phyloP scores from a whole-genome alignment of 305 asterid species.

The Rubia tinctorum region DNA sequence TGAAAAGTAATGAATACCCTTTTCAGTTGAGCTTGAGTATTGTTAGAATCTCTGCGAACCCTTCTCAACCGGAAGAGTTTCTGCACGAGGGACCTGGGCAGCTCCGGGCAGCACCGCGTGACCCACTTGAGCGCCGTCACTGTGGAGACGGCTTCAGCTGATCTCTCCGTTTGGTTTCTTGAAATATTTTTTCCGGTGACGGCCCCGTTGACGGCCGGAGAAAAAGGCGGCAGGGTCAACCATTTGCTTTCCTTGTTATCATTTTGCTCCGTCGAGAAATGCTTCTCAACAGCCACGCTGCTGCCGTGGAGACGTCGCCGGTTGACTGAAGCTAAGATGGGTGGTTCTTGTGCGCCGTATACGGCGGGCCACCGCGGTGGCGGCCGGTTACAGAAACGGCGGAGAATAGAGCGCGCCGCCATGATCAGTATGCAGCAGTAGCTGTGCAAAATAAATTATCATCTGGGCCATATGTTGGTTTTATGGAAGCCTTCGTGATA shows the following conservation, averaged over 20 bases:
- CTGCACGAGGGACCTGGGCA: conserved; percentile 76
- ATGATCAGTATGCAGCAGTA: conserved; percentile 24
- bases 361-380: conserved; percentile 32
- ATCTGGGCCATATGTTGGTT: not conserved
- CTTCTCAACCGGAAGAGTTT: conserved; percentile 83
- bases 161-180: conserved; percentile 22
- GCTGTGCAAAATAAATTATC: not conserved
- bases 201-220: conserved; percentile 47
- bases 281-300: conserved; percentile 21
- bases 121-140: conserved; percentile 82
- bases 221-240: conserved; percentile 65
- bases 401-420: conserved; percentile 46
- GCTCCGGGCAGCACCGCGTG: conserved; percentile 70
- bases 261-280: conserved; percentile 26
- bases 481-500: not conserved
- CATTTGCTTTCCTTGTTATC: conserved; percentile 36
- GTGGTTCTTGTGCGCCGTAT: conserved; percentile 5
- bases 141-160: conserved; percentile 15
- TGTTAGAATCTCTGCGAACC: conserved; percentile 56
- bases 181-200: conserved; percentile 46
- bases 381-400: conserved; percentile 36
- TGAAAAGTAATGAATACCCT: conserved; percentile 42
- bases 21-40: conserved; percentile 37
- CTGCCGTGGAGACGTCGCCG: conserved; percentile 27
- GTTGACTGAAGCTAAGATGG: conserved; percentile 4